These are phyloP conservation scores for Colletotrichum destructivum DNA, from an alignment of 2,329 filamentous ascomycete genomes.

Conservation along the genomic window DNA sequence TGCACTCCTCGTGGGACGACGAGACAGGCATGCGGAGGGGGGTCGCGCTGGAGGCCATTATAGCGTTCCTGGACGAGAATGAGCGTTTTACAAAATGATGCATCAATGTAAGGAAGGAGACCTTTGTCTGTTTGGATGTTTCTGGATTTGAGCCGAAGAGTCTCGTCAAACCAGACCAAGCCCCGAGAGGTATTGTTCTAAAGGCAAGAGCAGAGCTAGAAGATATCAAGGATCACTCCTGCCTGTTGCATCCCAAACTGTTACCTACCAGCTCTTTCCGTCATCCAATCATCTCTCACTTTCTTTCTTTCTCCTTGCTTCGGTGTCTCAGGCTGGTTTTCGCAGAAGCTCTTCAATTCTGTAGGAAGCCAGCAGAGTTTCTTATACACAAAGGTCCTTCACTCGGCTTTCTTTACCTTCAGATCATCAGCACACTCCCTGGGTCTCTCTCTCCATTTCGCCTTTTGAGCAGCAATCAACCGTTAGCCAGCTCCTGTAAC, in stretches of 20 bases:
- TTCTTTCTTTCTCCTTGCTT: neutral
- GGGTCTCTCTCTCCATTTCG: neutral
- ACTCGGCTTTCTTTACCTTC: no score
- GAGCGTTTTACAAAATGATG: neutral
- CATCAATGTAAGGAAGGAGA: neutral
- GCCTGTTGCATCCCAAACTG: no score
- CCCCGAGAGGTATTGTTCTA: no score
- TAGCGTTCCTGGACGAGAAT: constrained; percentile 52
- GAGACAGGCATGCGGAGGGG: constrained; percentile 66
- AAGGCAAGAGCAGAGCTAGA: neutral
- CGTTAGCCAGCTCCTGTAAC: neutral
- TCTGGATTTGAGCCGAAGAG: neutral
- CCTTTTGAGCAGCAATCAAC: neutral
- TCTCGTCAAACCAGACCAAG: neutral
- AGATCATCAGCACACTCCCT: no score
- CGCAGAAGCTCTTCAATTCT: no score
- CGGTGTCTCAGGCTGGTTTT: accelerated
- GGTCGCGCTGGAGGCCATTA: constrained; percentile 60
- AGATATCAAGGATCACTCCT: neutral
- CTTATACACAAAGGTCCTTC: neutral
- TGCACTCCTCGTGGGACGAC: constrained; percentile 71
- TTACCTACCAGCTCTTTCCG: neutral
- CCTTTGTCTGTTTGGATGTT: neutral
- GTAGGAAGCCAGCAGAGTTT: no score
- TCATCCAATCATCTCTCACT: no score